Evolutionary conservation across 768 basidiomycete species (phyloP), one percentile per base, ranked within the genome.

Genomic region (Macrolepiota fuliginosa): DNA sequence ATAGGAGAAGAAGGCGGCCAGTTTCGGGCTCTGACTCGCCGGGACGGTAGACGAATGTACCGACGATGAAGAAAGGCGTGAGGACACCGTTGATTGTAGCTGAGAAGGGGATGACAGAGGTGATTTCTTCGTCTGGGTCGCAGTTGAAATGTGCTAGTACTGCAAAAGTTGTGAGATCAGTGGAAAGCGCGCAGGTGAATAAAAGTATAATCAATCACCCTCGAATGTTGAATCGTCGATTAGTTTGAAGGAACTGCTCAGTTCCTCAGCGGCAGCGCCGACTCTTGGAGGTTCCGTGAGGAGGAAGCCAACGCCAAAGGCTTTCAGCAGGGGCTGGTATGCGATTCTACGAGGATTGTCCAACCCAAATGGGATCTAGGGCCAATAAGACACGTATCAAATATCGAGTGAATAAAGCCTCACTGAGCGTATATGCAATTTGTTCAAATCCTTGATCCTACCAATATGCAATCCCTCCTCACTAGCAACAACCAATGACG

Each of bases 381-480:
- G 50, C 15, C 35, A 42, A 37, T 37, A 35, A 56, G 42, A 66
- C 22, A 66, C 22, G 63, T 39, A 55, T 54, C 32, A 25, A 22
- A 37, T 62, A 47, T 54, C 54, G 13, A 65, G 49, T 15, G 47
- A 13, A 17, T 27, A 17, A 50, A 19, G 42, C 35, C 83, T 64
- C 70, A 92, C 92, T 37, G 91, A 83, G 59, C 87, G 86, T 50
- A 96, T 86, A 66, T 96, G 90, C 71, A 94, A 79, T 71, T 91
- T 91, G 64, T 91, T 85, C 11, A 93, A 76, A 62, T 89, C 82
- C 35, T 78, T 75, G 12, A 93, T 81, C 4, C 76, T 76, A 7
- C 93, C 94, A 49, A 96, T 83, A 52, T 83, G 73, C 15, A 95
- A 72, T 0, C 80, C 76, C 4, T 77, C 76, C 0, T 79, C 69